These are phyloP conservation scores for Hypoxylon fuscum DNA, from an alignment of 495 filamentous ascomycete species.

Conservation along the genomic window DNA sequence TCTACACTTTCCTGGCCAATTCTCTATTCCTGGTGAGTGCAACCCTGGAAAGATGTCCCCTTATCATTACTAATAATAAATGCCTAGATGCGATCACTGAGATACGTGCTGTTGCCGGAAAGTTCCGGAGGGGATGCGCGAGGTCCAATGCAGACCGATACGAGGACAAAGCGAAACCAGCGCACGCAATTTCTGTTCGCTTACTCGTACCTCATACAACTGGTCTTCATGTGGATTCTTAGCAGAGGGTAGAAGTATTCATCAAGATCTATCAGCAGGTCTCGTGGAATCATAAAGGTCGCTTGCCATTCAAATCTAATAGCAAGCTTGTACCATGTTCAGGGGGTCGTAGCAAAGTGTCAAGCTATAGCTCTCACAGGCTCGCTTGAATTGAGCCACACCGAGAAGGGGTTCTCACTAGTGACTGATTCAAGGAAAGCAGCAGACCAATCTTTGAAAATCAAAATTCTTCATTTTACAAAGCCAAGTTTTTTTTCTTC, in stretches of 20 bases:
- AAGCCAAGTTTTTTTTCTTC: too few species aligned
- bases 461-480: background rate
- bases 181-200: constrained; percentile 95
- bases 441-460: background rate
- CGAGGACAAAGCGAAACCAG: constrained; percentile 82
- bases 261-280: background rate
- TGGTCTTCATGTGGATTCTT: constrained; percentile 94
- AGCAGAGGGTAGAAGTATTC: constrained; percentile 52
- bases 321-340: constrained; percentile 2
- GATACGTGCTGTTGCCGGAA: constrained; percentile 95
- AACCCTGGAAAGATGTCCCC: background rate
- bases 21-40: constrained; percentile 89
- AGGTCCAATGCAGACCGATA: constrained; percentile 74
- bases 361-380: constrained; percentile 1
- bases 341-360: background rate
- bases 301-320: background rate
- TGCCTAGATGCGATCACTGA: constrained; percentile 84
- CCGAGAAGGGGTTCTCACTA: background rate
- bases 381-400: constrained; percentile 2
- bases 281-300: constrained; percentile 1
- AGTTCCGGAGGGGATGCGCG: constrained; percentile 68
- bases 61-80: constrained; percentile 8
- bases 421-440: background rate
- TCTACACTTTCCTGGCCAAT: constrained; percentile 91
- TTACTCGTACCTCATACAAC: constrained; percentile 93